Conservation (phyloP, 805 yeast species). For the Saccharomycopsis amapae region DNA sequence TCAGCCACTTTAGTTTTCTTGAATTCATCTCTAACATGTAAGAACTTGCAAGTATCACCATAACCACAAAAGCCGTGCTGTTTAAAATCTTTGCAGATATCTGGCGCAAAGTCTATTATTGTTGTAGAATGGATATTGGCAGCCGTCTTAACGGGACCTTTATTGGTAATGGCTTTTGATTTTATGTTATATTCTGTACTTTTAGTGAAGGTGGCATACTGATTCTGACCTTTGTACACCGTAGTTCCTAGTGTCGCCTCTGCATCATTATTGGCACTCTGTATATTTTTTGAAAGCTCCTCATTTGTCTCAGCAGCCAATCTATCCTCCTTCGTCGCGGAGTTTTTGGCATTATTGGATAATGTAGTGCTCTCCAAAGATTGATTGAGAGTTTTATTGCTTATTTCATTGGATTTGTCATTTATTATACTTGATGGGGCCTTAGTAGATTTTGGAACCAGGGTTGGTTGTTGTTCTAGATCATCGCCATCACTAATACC, state of each 20-base stretch:
- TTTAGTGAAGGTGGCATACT: conserved; percentile 26
- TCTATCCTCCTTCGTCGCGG: conserved; percentile 23
- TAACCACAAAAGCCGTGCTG: conserved; percentile 95
- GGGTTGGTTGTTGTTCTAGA: not conserved
- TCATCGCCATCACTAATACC: conserved; percentile 13
- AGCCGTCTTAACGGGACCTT: conserved; percentile 35
- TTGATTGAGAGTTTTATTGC: not conserved
- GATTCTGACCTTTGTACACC: conserved; percentile 27
- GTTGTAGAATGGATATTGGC: conserved; percentile 57
- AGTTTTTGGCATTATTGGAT: conserved; percentile 22
- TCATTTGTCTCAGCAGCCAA: conserved; percentile 24
- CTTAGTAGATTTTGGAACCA: not conserved
- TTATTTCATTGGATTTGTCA: not conserved
- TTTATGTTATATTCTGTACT: conserved; percentile 19
- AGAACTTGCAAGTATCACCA: conserved; percentile 93
- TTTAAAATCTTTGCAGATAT: conserved; percentile 85
- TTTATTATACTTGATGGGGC: not conserved
- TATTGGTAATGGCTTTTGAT: conserved; percentile 22
- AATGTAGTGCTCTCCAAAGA: not conserved
- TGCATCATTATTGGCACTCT: not conserved
- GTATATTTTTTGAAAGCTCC: conserved; percentile 1
- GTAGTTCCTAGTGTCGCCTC: conserved; percentile 23
- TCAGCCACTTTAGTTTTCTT: conserved; percentile 58
- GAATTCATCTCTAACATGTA: conserved; percentile 85
- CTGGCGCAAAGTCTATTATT: conserved; percentile 81